Percentiles rank a stretch among this genome's conserved stretches.
Evolutionary conservation across 306 rosid species (phyloP).

Genomic region (Inga leiocalycina): DNA sequence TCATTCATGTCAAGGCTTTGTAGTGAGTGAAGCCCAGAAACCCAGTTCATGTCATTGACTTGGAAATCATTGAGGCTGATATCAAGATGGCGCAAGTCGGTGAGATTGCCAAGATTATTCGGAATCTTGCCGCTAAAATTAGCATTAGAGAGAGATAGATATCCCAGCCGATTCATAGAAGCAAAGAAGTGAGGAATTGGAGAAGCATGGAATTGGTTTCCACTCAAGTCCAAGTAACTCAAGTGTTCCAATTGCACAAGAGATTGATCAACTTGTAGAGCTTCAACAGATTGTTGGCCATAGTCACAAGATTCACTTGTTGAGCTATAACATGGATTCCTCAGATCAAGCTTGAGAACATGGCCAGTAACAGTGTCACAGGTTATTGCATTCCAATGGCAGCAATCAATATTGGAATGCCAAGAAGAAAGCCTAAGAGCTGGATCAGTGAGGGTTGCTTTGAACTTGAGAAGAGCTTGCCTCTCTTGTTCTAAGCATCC

Average conservation of each 20-base stretch:
- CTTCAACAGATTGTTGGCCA: not conserved
- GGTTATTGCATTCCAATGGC: not conserved
- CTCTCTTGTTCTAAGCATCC: no score
- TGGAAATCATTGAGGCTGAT: not conserved
- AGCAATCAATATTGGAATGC: not conserved
- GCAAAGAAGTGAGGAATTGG: not conserved
- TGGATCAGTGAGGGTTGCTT: not conserved
- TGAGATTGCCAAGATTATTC: slow-evolving; percentile 25
- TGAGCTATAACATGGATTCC: not conserved
- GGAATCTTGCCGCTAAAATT: slow-evolving; percentile 2
- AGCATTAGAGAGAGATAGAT: not conserved
- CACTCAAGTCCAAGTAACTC: slow-evolving; percentile 2
- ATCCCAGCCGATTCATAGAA: not conserved
- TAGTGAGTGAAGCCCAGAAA: slow-evolving; percentile 24
- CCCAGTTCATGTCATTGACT: slow-evolving; percentile 15
- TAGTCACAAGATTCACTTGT: not conserved
- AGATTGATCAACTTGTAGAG: not conserved
- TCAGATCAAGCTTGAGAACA: not conserved
- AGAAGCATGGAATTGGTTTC: not conserved
- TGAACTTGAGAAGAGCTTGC: no score
- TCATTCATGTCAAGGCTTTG: slow-evolving; percentile 11
- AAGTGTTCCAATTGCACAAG: not conserved
- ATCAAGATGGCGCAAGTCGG: slow-evolving; percentile 16
- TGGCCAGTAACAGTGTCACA: not conserved
- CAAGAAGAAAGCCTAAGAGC: not conserved